phyloP scores from a whole-genome alignment of 2,329 filamentous ascomycete species.

The Ceratocystis harringtonii region DNA sequence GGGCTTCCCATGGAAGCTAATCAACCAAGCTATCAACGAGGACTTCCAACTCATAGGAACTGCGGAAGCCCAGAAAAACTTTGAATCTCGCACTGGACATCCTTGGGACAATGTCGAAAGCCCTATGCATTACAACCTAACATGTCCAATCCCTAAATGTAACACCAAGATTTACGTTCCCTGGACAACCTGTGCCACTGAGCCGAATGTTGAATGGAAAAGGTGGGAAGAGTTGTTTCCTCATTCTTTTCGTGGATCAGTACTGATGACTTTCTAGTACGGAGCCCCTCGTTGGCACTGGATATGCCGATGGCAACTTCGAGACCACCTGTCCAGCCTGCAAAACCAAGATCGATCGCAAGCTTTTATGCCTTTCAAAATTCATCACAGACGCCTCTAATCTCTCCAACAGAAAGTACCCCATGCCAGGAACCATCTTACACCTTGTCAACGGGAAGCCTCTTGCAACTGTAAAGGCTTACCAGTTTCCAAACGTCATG shows the following conservation, averaged over 20 bases:
- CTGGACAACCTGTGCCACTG: conserved; percentile 43
- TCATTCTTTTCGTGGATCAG: too few relatives aligned
- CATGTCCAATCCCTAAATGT: conserved; percentile 40
- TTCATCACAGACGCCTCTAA: conserved; percentile 41
- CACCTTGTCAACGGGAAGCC: conserved; percentile 34
- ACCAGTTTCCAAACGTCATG: conserved; percentile 44
- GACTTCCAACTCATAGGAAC: conserved; percentile 41
- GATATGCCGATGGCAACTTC: conserved; percentile 48
- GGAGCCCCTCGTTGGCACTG: conserved; percentile 30
- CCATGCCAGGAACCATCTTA: conserved; percentile 56
- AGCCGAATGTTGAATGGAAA: conserved; percentile 20
- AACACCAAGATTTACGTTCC: conserved; percentile 28
- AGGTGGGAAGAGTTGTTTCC: not conserved
- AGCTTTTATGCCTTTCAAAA: conserved; percentile 44
- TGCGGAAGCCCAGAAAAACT: conserved; percentile 30
- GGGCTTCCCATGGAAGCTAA: conserved; percentile 49
- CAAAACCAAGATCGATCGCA: conserved; percentile 34
- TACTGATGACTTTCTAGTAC: not conserved
- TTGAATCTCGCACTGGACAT: conserved; percentile 33
- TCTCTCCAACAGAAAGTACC: conserved; percentile 32
- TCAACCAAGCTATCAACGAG: conserved; percentile 43
- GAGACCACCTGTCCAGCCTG: conserved; percentile 37
- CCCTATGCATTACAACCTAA: conserved; percentile 30
- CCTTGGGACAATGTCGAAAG: conserved; percentile 48
- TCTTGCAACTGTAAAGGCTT: conserved; percentile 17